Evolutionary conservation across 345 rosid species (phyloP).

Genomic region (Salix dunnii): DNA sequence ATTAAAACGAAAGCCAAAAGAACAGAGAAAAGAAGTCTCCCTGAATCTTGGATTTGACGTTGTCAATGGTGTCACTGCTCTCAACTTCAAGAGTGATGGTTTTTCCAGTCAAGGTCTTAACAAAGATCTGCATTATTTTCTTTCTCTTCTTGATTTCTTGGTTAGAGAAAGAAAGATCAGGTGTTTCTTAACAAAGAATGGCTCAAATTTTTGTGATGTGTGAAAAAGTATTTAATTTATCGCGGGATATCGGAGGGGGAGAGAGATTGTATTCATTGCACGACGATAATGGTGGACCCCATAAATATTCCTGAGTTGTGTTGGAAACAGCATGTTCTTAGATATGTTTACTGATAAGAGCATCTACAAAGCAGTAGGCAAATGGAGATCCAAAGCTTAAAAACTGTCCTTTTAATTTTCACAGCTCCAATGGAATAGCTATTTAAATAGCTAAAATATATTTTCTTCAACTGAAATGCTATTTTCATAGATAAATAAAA

Average conservation of each 20-base stretch:
- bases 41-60: conserved; percentile 26
- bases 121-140: conserved; percentile 22
- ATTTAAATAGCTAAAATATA: too few species aligned
- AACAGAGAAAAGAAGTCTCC: not conserved
- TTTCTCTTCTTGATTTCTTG: too few species aligned
- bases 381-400: too few species aligned
- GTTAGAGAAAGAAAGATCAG: not conserved
- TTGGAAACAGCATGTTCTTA: not conserved
- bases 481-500: too few species aligned
- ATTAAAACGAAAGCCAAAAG: not conserved
- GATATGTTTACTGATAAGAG: not conserved
- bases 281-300: not conserved
- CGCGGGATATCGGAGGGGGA: not conserved
- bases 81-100: conserved; percentile 28
- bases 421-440: too few species aligned
- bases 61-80: conserved; percentile 27
- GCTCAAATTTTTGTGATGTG: not conserved
- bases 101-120: conserved; percentile 18
- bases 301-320: not conserved
- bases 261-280: too few species aligned
- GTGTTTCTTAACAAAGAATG: too few species aligned
- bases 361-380: too few species aligned
- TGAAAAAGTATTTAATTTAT: too few species aligned
- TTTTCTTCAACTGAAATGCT: too few species aligned
- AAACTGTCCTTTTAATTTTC: too few species aligned